Evolutionary conservation across 495 filamentous ascomycete species (phyloP), one percentile per base, ranked within the genome.

Genomic region (Annulohypoxylon bovei): DNA sequence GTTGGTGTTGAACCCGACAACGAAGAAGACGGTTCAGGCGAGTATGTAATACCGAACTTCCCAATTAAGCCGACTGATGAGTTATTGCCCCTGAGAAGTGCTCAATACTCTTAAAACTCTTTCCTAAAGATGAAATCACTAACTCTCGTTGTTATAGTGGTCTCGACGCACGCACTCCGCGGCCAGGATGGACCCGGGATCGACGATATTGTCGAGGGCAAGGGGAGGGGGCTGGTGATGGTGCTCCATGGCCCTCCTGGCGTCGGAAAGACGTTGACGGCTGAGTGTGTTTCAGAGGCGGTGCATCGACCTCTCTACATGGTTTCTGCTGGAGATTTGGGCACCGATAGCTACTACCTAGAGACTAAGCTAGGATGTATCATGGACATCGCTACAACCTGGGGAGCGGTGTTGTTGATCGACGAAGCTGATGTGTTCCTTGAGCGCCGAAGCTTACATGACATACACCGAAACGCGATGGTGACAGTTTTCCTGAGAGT

Each of bases 311-410:
- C 88, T 8, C 78, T 90, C 0, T 86, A 85, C 62, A 75, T 78
- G 23, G 81, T 90, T 2, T 84, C 83, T 6, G 81, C 82, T 0
- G 86, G 87, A n/a, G 86, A 88, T 18, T 76, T 88, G 0, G 86
- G 85, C 1, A 82, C 72, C 9, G 62, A 74, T 25, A 78, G 79
- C 6, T 65, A 65, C 0, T 61, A 67, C 3, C 66, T 79, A 8
- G 77, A 80, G 59, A 23, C 39, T n/a, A 58, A 61, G 0, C 75
- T 89, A 11, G 84, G 84, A 11, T 60, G 72, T 7, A 82, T 89
- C 40, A 80, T 90, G 54, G 76, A 81, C 20, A 77, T 86, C 40
- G 79, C 80, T 2, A 72, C 72, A 5, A 76, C 65, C 3, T 89
- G 83, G 85, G 78, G 79, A 0, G 83, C 81, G 0, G 76, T 89